These are phyloP conservation scores for Geotrichum citri-aurantii DNA, from an alignment of 1,139 yeast genomes.

Conservation along the genomic window DNA sequence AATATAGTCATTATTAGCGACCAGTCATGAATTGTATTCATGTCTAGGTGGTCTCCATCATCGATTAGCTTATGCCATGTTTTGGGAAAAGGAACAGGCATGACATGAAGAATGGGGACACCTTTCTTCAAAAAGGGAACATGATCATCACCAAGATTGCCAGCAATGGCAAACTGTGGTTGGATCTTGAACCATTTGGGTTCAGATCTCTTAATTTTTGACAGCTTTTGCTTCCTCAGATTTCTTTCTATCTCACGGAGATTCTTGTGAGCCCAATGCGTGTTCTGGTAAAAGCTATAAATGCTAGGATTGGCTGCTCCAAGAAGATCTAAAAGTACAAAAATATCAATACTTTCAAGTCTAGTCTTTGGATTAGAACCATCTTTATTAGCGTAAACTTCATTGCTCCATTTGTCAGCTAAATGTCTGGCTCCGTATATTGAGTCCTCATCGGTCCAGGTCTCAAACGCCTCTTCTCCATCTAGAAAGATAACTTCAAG, in stretches of 20 bases:
- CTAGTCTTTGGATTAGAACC: conserved; percentile 19
- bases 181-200: conserved; percentile 16
- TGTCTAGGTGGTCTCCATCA: conserved; percentile 35
- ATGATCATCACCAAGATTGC: conserved; percentile 49
- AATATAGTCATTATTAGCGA: conserved; percentile 34
- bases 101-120: conserved; percentile 46
- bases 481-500: conserved; percentile 50
- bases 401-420: conserved; percentile 39
- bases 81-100: conserved; percentile 46
- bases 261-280: conserved; percentile 39
- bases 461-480: conserved; percentile 52
- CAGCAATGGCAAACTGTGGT: conserved; percentile 25
- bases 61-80: conserved; percentile 47
- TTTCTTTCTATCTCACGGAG: conserved; percentile 31
- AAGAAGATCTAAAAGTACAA: conserved; percentile 47
- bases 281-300: conserved; percentile 43
- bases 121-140: conserved; percentile 45
- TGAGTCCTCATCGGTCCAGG: conserved; percentile 49
- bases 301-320: conserved; percentile 40
- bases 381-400: conserved; percentile 12
- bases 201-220: conserved; percentile 5
- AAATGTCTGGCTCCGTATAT: conserved; percentile 51
- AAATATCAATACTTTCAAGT: conserved; percentile 37
- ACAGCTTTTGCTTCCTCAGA: conserved; percentile 16
- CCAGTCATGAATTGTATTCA: conserved; percentile 36